Conservation (phyloP, 768 basidiomycete genomes). For the Pulveroboletus ravenelii region DNA sequence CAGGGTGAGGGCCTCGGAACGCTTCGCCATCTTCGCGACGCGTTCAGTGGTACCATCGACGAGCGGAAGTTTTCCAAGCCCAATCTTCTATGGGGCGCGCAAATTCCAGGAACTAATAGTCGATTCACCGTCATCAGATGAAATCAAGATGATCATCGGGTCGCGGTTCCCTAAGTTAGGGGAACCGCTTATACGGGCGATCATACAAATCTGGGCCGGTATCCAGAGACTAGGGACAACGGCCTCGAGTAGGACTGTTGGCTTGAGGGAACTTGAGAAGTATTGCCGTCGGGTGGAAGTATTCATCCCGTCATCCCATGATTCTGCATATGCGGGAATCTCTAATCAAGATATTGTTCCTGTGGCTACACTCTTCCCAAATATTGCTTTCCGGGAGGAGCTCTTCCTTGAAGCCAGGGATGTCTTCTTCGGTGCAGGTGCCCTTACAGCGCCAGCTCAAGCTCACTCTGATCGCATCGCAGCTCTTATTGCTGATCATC, state of each 20-base stretch:
- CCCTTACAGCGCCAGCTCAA: slow-evolving; percentile 48
- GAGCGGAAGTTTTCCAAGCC: slow-evolving; percentile 44
- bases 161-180: slow-evolving; percentile 62
- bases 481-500: slow-evolving; percentile 49
- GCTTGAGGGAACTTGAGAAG: slow-evolving; percentile 77
- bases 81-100: slow-evolving; percentile 81
- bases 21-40: slow-evolving; percentile 88
- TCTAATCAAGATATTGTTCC: slow-evolving; percentile 24
- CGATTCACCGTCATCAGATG: slow-evolving; percentile 54
- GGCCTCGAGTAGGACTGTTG: slow-evolving; percentile 55
- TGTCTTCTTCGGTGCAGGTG: slow-evolving; percentile 80
- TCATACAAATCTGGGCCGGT: slow-evolving; percentile 68
- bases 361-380: slow-evolving; percentile 53
- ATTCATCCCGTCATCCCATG: slow-evolving; percentile 49
- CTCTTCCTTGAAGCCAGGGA: slow-evolving; percentile 86
- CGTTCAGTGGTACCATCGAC: slow-evolving; percentile 55
- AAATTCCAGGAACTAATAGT: slow-evolving; percentile 74
- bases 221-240: slow-evolving; percentile 49
- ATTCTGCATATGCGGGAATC: slow-evolving; percentile 38
- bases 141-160: slow-evolving; percentile 67
- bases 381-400: slow-evolving; percentile 77
- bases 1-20: slow-evolving; percentile 66
- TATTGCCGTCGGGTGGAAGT: slow-evolving; percentile 71
- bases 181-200: slow-evolving; percentile 39
- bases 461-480: slow-evolving; percentile 49